Evolutionary conservation across 2,329 filamentous ascomycete genomes (phyloP), one percentile per base, ranked within the genome.

Genomic region (Neofusicoccum sp.): DNA sequence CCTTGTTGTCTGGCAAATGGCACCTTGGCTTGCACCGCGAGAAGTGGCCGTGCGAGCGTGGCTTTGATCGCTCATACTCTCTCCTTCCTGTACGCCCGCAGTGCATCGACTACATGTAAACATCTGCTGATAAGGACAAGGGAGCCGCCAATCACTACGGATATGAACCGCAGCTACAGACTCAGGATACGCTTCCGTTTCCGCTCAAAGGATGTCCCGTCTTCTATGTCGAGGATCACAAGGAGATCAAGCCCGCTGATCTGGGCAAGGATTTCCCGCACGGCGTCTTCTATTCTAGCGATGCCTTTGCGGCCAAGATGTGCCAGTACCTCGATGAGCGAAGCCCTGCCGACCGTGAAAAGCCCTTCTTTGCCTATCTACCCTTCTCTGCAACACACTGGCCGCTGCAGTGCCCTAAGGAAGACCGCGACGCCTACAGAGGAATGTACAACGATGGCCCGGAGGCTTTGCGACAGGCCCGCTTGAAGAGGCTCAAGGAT

Each of bases 91-190:
- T 61, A 45, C 5, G 54, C 8, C 3, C 28, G 30, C 2, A 6
- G 20, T 36, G 6, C 9, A 20, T 5, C 47, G 12, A 12, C 9
- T 24, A 9, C 14, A 11, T 28, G 2, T 20, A 34, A 12, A 16
- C 11, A 26, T 34, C 11, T 53, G 48, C 36, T 53, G 33, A 53
- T 28, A 16, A 26, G 6, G 4, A n/a, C 24, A 26, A 61, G 33
- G 64, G 64, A n/a, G 63, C 61, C 38, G 65, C 63, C 24, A 77
- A 76, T 60, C 75, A 77, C 51, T 76, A 71, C 59, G 70, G 66
- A 16, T 74, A 67, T 60, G 74, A 76, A 60, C 73, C 67, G n/a
- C 65, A 66, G 45, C 65, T 67, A 16, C 64, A 64, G 26, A 44
- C 65, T 14, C 56, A 59, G 12, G 66, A 68, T 28, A 58, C 62